Evolutionary conservation across 352 stramenopile genomes (phyloP).

Genomic region (Albugo candida): DNA sequence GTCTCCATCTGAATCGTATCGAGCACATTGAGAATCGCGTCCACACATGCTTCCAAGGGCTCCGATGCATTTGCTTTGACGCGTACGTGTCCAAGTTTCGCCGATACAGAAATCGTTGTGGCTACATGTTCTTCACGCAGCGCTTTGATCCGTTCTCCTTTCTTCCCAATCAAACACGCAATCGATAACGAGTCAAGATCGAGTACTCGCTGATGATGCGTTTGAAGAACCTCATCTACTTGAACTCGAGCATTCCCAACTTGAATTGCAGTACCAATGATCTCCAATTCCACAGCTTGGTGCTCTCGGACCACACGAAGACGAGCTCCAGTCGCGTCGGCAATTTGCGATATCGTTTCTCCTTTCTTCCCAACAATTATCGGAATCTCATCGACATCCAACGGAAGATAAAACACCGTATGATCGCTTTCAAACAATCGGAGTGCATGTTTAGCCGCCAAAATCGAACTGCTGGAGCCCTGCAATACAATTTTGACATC

Average conservation of each 20-base stretch:
- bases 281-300: slow-evolving; percentile 30
- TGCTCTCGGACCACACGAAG: slow-evolving; percentile 21
- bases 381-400: slow-evolving; percentile 57
- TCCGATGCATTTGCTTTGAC: slow-evolving; percentile 38
- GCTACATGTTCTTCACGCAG: slow-evolving; percentile 39
- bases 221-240: slow-evolving; percentile 48
- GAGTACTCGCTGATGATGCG: slow-evolving; percentile 51
- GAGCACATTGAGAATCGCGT: slow-evolving; percentile 35
- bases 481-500: slow-evolving; percentile 50
- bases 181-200: slow-evolving; percentile 53
- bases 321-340: slow-evolving; percentile 37
- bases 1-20: slow-evolving; percentile 46
- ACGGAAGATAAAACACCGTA: slow-evolving; percentile 38
- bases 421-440: slow-evolving; percentile 38
- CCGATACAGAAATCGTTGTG: slow-evolving; percentile 46
- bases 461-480: slow-evolving; percentile 32
- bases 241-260: slow-evolving; percentile 22
- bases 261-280: slow-evolving; percentile 53
- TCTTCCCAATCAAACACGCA: slow-evolving; percentile 57
- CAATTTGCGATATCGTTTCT: slow-evolving; percentile 47
- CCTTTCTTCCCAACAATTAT: slow-evolving; percentile 65
- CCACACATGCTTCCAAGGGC: slow-evolving; percentile 33
- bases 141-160: slow-evolving; percentile 59
- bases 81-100: slow-evolving; percentile 40
- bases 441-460: slow-evolving; percentile 33